Conservation (phyloP, 2,329 filamentous ascomycete genomes). For the Parastagonospora avenae region DNA sequence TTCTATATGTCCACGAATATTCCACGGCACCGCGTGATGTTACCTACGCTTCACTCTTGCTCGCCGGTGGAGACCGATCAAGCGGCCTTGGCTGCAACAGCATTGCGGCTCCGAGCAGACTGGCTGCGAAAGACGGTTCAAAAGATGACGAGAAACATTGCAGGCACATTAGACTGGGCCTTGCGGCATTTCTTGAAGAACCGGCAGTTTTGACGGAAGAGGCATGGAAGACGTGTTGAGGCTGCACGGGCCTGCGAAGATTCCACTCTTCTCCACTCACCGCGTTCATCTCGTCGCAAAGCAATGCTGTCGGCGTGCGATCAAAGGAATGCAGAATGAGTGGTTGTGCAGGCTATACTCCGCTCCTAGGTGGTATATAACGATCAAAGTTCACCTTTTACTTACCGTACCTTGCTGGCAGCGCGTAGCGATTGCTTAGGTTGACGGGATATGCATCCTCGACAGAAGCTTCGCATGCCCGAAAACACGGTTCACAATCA, state of each 20-base stretch:
- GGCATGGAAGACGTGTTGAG: constrained; percentile 7
- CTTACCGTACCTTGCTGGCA: background rate
- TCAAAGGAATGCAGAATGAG: background rate
- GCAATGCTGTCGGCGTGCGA: constrained; percentile 10
- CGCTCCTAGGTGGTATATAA: background rate
- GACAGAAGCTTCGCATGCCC: background rate
- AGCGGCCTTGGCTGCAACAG: background rate
- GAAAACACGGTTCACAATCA: background rate
- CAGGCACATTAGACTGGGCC: background rate
- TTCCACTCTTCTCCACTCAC: constrained; percentile 12
- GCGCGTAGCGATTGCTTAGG: background rate
- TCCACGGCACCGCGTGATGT: background rate
- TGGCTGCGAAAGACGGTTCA: background rate
- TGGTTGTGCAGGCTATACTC: no score
- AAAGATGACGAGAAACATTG: background rate
- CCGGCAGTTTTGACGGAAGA: constrained; percentile 6
- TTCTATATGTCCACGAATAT: background rate
- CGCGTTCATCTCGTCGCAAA: constrained; percentile 4
- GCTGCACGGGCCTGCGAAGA: constrained; percentile 12
- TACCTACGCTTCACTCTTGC: background rate
- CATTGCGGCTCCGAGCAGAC: background rate
- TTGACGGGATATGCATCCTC: constrained; percentile 1
- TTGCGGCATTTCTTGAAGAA: constrained; percentile 13
- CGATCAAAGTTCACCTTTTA: background rate
- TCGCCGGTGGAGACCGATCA: background rate